These are phyloP conservation scores for Akanthomyces dipterigenus DNA, from an alignment of 2,329 filamentous ascomycete species.

Conservation along the genomic window DNA sequence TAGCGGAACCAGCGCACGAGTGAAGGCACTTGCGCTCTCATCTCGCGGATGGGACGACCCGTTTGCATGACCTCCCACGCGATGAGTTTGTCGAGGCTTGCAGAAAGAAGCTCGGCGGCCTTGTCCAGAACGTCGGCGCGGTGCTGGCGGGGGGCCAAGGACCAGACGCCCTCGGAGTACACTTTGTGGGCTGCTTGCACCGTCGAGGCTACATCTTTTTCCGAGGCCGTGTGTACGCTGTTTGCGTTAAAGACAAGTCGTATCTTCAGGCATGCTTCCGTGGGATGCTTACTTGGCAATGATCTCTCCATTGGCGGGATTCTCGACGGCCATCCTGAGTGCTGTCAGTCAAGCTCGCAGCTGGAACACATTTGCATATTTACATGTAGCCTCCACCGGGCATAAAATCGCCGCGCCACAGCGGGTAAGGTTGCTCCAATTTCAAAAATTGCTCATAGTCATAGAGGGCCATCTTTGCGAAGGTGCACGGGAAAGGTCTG, in stretches of 20 bases:
- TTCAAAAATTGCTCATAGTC: not conserved
- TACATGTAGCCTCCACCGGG: not conserved
- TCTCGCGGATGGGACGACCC: conserved; percentile 61
- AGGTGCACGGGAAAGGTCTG: not conserved
- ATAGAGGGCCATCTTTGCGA: not conserved
- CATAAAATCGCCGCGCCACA: not conserved
- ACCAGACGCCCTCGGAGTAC: conserved; percentile 62
- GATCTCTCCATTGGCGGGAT: conserved; percentile 10
- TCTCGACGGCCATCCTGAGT: not conserved
- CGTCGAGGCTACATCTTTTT: not conserved
- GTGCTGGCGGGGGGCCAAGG: conserved; percentile 45
- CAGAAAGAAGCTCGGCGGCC: conserved; percentile 47
- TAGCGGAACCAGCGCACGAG: conserved; percentile 66
- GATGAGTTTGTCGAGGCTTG: conserved; percentile 49
- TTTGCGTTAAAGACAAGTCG: not conserved
- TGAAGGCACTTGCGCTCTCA: conserved; percentile 61
- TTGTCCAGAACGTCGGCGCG: conserved; percentile 58
- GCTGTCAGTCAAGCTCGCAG: not conserved
- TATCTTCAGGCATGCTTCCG: not conserved
- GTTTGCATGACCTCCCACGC: conserved; percentile 60
- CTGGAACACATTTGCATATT: not conserved
- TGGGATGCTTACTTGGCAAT: not conserved
- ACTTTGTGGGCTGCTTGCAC: conserved; percentile 28
- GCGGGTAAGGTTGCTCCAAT: not conserved
- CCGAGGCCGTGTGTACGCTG: conserved; percentile 8